Base-by-base conservation (phyloP, 345 rosid species). In the Boechera retrofracta region DNA sequence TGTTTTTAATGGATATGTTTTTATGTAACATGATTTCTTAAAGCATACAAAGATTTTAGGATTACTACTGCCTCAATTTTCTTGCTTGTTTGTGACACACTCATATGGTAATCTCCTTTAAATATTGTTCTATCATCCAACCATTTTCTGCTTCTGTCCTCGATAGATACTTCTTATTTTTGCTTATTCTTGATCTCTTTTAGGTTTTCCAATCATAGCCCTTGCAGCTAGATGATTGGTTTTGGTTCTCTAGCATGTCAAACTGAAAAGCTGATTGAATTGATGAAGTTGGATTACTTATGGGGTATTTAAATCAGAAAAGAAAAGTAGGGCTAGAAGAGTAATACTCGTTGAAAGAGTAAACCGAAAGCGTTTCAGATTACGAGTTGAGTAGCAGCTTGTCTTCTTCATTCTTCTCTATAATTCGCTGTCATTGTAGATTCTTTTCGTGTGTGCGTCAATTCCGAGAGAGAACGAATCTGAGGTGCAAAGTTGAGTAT, bases 41-140 rank as follows among this genome's bases (percentile, higher is more conserved):
- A 41, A 38, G 52, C 61, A 58, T n/a, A 36, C 42, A 47, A 58
- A 58, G 54, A 52, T 75, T 48, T 36, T 75, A 67, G 59, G 53
- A 28, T 65, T 65, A 8, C 5, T 28, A 13, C 42, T 63, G 7
- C 35, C 11, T 63, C 28, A 2, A 11, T 6, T 36, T 60, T 3
- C 11, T 48, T 48, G 53, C 53, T 6, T 48, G 7, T 16, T 16
- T 6, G 6, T 44, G 52, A 47, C 3, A n/a, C 21, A 5, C 24
- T 47, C 21, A 21, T n/a, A 2, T 7, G 28, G 26, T 7, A 5
- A 47, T 47, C 18, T 13, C 6, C 16, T 44, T 5, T 42, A 11
- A 42, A 11, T 42, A 15, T 39, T 9, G 12, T 5, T 44, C 16
- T 44, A 42, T 42, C 6, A 42, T 12, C 15, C 5, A 42, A 41